Conservation (phyloP, 805 yeast species). For the Kluyveromyces aestuarii region DNA sequence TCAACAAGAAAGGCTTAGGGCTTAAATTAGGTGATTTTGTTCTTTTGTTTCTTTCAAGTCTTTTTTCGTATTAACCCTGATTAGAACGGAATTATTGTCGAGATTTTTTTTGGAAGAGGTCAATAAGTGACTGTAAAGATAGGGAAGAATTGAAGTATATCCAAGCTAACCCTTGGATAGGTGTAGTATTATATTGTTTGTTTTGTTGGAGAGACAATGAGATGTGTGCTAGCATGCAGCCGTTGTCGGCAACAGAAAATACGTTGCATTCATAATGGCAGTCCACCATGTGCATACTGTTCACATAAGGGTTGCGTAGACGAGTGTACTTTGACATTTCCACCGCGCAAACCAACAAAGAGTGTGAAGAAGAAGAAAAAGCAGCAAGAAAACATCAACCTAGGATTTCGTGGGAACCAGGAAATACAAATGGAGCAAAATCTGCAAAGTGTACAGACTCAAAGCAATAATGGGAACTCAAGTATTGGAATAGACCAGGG, state of each 20-base stretch:
- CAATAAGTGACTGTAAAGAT: not conserved
- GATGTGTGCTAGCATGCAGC: slow-evolving; percentile 6
- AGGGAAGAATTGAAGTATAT: not conserved
- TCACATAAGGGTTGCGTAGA: slow-evolving; percentile 3
- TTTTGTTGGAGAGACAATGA: not conserved
- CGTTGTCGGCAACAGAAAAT: slow-evolving; percentile 8
- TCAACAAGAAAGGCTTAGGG: too few species aligned
- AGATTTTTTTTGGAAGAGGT: too few species aligned
- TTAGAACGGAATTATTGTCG: too few species aligned
- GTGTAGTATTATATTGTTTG: not conserved
- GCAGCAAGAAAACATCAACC: not conserved
- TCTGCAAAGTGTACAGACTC: not conserved
- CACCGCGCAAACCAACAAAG: not conserved
- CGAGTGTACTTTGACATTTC: slow-evolving; percentile 6
- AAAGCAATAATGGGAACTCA: not conserved
- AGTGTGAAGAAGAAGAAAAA: not conserved
- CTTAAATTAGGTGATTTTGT: too few species aligned
- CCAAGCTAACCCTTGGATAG: not conserved
- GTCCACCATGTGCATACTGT: slow-evolving; percentile 7
- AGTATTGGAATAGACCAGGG: not conserved
- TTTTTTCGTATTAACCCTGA: too few species aligned
- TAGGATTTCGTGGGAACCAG: not conserved
- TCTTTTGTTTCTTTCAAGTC: too few species aligned
- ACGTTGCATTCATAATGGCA: slow-evolving; percentile 6
- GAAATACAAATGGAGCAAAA: not conserved